Conservation (phyloP, 495 filamentous ascomycete genomes). For the Aspergillus taichungensis region DNA sequence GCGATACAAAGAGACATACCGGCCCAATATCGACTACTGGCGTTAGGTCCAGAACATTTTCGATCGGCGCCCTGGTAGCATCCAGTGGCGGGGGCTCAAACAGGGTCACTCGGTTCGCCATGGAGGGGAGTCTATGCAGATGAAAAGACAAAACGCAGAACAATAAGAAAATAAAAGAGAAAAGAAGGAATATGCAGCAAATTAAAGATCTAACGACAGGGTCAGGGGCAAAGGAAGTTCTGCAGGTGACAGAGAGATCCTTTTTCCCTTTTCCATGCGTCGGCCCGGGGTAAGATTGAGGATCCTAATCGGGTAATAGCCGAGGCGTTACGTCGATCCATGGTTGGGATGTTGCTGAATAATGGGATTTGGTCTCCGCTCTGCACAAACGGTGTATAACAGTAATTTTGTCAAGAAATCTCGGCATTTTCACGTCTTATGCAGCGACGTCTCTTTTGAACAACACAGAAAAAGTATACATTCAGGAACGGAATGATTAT, state of each 20-base stretch:
- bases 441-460: no score
- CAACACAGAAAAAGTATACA: no score
- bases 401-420: no score
- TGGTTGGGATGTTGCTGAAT: background rate
- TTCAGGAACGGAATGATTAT: no score
- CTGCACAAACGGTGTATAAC: background rate
- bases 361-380: background rate
- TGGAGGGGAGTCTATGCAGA: constrained; percentile 3
- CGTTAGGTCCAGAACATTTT: constrained; percentile 81
- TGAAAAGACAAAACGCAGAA: background rate
- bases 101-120: constrained; percentile 51
- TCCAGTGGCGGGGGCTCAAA: constrained; percentile 66
- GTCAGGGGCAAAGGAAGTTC: background rate
- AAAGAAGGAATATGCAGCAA: background rate
- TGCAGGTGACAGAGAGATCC: background rate
- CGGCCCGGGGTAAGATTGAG: background rate
- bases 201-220: background rate
- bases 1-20: constrained; percentile 34
- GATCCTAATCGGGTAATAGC: constrained; percentile 14
- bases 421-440: no score
- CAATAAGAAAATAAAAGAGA: background rate
- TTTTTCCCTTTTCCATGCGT: background rate
- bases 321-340: constrained; percentile 8
- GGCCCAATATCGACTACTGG: constrained; percentile 71
- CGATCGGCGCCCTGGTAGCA: constrained; percentile 67